A percentile compares a stretch with the other conserved stretches of the same genome.
Evolutionary conservation across 2,329 filamentous ascomycete species (phyloP).

Genomic region (Aspergillus ibericus): DNA sequence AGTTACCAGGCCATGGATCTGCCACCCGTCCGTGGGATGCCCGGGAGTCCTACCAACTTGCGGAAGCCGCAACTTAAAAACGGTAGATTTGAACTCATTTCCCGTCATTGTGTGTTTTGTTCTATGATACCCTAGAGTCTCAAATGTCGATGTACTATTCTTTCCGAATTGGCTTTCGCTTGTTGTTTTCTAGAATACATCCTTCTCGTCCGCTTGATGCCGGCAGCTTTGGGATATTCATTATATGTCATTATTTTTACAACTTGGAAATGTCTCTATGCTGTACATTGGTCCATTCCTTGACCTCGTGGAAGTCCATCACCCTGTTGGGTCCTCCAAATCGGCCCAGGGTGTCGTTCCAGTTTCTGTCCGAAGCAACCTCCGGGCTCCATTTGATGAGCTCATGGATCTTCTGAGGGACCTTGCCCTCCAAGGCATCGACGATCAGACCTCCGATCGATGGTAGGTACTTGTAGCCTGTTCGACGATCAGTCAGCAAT

Average conservation of each 20-base stretch:
- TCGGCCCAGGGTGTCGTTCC: conserved; percentile 49
- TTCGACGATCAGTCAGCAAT: not conserved
- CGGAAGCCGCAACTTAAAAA: conserved; percentile 15
- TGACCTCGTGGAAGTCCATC: conserved; percentile 49
- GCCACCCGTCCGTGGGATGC: conserved; percentile 13
- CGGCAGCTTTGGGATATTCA: not conserved
- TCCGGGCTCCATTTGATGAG: conserved; percentile 55
- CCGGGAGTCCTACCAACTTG: conserved; percentile 27
- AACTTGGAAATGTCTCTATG: conserved; percentile 20
- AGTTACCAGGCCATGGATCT: conserved; percentile 18
- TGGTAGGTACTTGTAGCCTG: conserved; percentile 53
- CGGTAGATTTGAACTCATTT: conserved; percentile 1
- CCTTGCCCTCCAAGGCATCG: conserved; percentile 47
- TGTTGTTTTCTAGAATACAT: not conserved
- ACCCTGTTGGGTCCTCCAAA: conserved; percentile 50
- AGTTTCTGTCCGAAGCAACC: conserved; percentile 46
- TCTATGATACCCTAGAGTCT: conserved; percentile 17
- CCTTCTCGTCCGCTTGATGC: not conserved
- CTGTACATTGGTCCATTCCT: conserved; percentile 40
- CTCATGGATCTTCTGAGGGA: conserved; percentile 44
- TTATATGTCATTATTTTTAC: not conserved
- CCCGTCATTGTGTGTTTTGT: not conserved
- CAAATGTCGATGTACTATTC: not conserved
- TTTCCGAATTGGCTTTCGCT: not conserved
- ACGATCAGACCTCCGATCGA: conserved; percentile 51